A percentile compares a stretch with the other conserved stretches of the same genome.
phyloP scores from a whole-genome alignment of 2,329 filamentous ascomycete species.

The Emergomyces orientalis region DNA sequence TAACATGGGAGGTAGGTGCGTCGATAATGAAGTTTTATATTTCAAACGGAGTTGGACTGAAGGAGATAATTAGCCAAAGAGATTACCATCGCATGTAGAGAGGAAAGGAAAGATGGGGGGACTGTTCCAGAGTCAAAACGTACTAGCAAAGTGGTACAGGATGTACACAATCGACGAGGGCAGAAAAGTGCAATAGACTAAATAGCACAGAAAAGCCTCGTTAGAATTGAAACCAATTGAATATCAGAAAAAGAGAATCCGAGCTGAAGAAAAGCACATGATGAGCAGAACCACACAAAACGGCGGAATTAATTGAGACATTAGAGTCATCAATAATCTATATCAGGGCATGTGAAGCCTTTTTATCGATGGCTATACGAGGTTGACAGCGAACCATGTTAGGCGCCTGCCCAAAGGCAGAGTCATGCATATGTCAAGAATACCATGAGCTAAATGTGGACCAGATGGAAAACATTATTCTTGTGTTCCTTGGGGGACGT shows the following conservation, averaged over 20 bases:
- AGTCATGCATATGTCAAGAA: constrained; percentile 1
- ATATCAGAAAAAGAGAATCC: background rate
- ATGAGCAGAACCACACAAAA: background rate
- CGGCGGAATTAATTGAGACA: background rate
- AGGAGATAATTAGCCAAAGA: background rate
- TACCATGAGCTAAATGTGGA: background rate
- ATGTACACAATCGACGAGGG: background rate
- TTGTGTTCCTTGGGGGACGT: background rate
- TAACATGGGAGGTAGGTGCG: background rate
- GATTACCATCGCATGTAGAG: background rate
- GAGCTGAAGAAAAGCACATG: background rate
- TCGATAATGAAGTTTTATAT: constrained; percentile 1
- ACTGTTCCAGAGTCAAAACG: background rate
- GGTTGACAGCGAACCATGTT: background rate
- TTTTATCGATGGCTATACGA: background rate
- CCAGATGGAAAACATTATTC: background rate
- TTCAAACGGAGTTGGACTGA: background rate
- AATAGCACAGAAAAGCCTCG: background rate
- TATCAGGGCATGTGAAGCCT: background rate
- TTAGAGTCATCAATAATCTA: background rate
- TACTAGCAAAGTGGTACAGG: background rate
- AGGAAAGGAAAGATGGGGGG: background rate
- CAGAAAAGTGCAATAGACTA: background rate
- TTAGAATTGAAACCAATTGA: background rate
- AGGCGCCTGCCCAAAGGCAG: background rate